phyloP scores from a whole-genome alignment of 225 moss, liverwort and hornwort genomes.

The Marchantia polymorpha region DNA sequence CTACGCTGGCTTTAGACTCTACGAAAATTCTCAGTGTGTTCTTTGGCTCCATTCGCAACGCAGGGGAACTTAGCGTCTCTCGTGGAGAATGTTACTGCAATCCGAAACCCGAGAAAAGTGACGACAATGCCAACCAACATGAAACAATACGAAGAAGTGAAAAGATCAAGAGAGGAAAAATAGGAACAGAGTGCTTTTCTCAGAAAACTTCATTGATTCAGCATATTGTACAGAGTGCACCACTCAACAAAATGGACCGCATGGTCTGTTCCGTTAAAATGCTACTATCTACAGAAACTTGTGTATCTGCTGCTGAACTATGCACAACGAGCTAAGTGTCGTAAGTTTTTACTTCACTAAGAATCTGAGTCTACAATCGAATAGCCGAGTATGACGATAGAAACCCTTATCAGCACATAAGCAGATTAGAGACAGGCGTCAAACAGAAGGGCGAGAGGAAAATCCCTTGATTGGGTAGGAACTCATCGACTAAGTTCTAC shows the following conservation, averaged over 20 bases:
- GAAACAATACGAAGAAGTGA: too few species aligned
- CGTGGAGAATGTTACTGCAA: too few species aligned
- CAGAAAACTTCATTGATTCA: constrained; percentile 3
- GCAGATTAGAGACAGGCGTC: constrained; percentile 4
- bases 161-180: too few species aligned
- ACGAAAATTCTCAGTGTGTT: too few species aligned
- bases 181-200: too few species aligned
- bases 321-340: neutral
- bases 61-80: too few species aligned
- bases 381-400: constrained; percentile 8
- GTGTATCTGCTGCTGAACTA: neutral
- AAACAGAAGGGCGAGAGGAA: neutral
- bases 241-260: neutral
- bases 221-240: neutral
- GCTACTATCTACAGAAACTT: neutral
- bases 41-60: too few species aligned
- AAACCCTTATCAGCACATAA: neutral
- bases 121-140: too few species aligned
- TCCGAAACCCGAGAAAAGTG: too few species aligned
- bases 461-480: constrained; percentile 3
- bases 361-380: constrained; percentile 1
- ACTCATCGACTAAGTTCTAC: constrained; percentile 5
- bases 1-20: too few species aligned
- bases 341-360: neutral
- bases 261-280: neutral